A percentile compares a stretch with the other conserved stretches of the same genome.
Evolutionary conservation across 225 moss, liverwort and hornwort species (phyloP).

Genomic region (Pleurozium schreberi): DNA sequence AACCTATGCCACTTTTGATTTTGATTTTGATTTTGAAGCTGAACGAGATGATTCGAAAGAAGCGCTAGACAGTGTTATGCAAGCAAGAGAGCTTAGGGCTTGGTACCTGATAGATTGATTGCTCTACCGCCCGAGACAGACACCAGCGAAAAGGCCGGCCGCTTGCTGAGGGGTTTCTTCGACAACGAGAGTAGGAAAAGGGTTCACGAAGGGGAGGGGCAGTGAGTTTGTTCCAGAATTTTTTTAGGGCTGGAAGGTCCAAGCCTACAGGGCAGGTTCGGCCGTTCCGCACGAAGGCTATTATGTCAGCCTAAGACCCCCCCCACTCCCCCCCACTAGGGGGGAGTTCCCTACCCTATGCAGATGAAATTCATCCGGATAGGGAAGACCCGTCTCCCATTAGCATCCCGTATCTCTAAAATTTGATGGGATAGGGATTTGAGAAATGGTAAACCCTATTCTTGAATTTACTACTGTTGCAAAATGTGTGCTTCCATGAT

Average conservation of each 20-base stretch:
- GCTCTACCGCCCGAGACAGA: slow-evolving; percentile 56
- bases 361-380: no score
- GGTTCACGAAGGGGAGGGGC: accelerated
- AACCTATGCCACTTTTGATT: neutral
- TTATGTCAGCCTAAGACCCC: no score
- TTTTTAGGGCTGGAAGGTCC: neutral
- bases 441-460: no score
- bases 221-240: neutral
- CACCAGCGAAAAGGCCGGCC: slow-evolving; percentile 42
- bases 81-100: neutral
- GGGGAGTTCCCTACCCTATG: no score
- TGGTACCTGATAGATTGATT: slow-evolving; percentile 1
- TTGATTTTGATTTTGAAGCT: neutral
- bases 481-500: no score
- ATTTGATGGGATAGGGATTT: no score
- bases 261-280: neutral
- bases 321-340: no score
- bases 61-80: no score
- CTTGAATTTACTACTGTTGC: no score
- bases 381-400: no score
- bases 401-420: no score
- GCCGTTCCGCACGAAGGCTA: neutral
- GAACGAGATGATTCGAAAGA: neutral
- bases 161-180: slow-evolving; percentile 52
- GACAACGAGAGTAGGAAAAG: neutral